Base-by-base conservation (phyloP, 2,329 filamentous ascomycete genomes). In the Beauveria rudraprayagi region DNA sequence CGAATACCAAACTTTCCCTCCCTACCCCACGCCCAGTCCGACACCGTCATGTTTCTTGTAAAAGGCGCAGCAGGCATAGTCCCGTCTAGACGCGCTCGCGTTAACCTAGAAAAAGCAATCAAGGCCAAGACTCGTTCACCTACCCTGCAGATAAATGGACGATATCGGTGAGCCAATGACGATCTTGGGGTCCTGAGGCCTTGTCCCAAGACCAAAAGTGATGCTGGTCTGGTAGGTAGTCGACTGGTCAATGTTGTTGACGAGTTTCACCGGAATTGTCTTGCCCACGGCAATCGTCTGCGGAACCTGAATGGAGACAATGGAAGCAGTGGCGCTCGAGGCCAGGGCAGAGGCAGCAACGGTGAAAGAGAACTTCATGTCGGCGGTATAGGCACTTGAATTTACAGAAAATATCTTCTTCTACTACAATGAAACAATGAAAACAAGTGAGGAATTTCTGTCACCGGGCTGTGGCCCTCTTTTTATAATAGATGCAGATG, bases 241-340 rank as follows among this genome's bases (percentile, higher is more conserved):
- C 3, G 50, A 46, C 57, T 53, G 48, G 41, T 60, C 50, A 41
- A 60, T 60, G 19, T 60, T 60, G 28, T 60, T 60, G 57, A 54
- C 24, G 40, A 60, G 48, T 16, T 40, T 53, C 22, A 54, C 50
- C 6, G 57, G 44, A 9, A 60, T 41, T 3, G 10, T 14, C 5
- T 47, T 34, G 48, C 30, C 28, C 2, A 37, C 4, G 17, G n/a
- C 40, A 54, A 60, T 54, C 11, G 22, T 41, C 14, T 47, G 17
- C 4, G 50, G 57, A 5, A 60, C 40, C 11, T 51, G 24, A 19
- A 60, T 60, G 14, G 48, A 53, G 5, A 22, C 9, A n/a, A 60
- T 54, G n/a, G 50, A 53, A 11, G 57, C 57, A 4, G 4, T 24
- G 2, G 50, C 26, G 24, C 46, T 17, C 6, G 37, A 5, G 4